Percentiles rank a stretch among this genome's conserved stretches.
phyloP scores from a whole-genome alignment of 768 basidiomycete genomes.

The Amanita inopinata region DNA sequence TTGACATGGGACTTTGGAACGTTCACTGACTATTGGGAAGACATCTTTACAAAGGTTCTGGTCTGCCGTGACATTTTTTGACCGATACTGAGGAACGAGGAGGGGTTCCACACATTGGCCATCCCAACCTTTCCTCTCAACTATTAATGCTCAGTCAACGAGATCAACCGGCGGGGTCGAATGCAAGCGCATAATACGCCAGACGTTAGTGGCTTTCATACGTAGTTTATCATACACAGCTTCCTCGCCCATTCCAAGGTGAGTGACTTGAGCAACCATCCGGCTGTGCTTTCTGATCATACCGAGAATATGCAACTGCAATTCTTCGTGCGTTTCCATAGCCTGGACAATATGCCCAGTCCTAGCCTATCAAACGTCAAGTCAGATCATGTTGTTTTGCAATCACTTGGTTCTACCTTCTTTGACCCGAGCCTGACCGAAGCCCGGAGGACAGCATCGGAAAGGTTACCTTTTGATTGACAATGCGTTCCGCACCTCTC shows the following conservation, averaged over 20 bases:
- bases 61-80: no score
- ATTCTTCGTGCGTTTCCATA: not conserved
- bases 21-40: no score
- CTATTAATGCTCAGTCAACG: no score
- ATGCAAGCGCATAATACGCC: not conserved
- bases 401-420: not conserved
- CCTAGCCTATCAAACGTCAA: no score
- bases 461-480: not conserved
- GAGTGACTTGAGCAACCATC: not conserved
- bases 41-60: no score
- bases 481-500: not conserved
- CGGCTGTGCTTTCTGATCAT: not conserved
- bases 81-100: no score
- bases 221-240: not conserved
- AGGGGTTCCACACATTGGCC: no score
- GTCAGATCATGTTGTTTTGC: not conserved
- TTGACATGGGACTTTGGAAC: no score
- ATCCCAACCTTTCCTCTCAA: no score
- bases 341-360: no score
- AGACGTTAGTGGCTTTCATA: not conserved
- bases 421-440: not conserved
- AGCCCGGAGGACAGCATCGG: not conserved
- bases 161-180: no score
- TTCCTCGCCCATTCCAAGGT: not conserved
- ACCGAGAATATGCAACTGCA: not conserved